A percentile compares a stretch with the other conserved stretches of the same genome.
Evolutionary conservation across 1,284 basidiomycete genomes (phyloP).

Genomic region (Anthracocystis setariae): DNA sequence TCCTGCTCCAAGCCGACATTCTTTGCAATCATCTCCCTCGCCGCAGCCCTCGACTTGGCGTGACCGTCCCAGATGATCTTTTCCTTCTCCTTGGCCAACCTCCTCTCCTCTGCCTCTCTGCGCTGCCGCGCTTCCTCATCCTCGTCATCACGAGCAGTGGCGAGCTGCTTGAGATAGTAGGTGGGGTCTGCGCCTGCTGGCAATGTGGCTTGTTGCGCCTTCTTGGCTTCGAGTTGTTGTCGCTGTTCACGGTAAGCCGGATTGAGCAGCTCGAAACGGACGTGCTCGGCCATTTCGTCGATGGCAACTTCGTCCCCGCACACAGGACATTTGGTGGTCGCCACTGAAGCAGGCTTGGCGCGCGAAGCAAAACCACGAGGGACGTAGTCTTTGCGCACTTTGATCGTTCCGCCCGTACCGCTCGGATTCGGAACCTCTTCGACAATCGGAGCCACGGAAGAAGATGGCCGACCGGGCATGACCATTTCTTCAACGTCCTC

Average conservation of each 20-base stretch:
- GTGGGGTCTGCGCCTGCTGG: slow-evolving; percentile 63
- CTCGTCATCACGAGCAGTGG: slow-evolving; percentile 56
- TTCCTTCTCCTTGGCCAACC: slow-evolving; percentile 60
- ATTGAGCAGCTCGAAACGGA: slow-evolving; percentile 96
- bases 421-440: slow-evolving; percentile 15
- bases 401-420: slow-evolving; percentile 42
- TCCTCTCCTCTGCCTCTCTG: slow-evolving; percentile 58
- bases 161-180: slow-evolving; percentile 60
- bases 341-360: slow-evolving; percentile 20
- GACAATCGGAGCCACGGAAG: slow-evolving; percentile 4
- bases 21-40: slow-evolving; percentile 49
- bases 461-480: slow-evolving; percentile 25
- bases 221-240: slow-evolving; percentile 58
- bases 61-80: slow-evolving; percentile 67
- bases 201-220: slow-evolving; percentile 61
- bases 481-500: slow-evolving; percentile 74
- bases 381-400: slow-evolving; percentile 93
- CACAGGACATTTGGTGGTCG: slow-evolving; percentile 82
- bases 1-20: slow-evolving; percentile 51
- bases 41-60: slow-evolving; percentile 44
- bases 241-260: slow-evolving; percentile 73
- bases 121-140: slow-evolving; percentile 57
- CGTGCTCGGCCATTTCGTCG: slow-evolving; percentile 94
- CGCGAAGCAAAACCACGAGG: slow-evolving; percentile 69
- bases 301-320: slow-evolving; percentile 93